These are phyloP conservation scores for Globisporangium yorkense DNA, from an alignment of 352 stramenopile species.

Conservation along the genomic window DNA sequence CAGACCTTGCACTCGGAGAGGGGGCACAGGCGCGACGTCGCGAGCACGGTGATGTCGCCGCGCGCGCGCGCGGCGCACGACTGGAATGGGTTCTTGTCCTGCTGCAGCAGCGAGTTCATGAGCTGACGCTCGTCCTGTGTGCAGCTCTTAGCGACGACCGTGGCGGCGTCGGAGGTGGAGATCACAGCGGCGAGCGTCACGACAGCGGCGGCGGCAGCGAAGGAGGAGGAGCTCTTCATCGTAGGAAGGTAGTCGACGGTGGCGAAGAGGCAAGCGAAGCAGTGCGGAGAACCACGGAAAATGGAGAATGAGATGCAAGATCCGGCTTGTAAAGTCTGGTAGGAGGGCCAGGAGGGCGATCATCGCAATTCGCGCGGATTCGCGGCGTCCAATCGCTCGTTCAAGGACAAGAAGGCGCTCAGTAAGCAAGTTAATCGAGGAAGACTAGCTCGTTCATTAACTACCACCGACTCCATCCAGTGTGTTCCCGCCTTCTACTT, in stretches of 20 bases:
- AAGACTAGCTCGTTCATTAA: no score
- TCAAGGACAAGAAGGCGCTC: no score
- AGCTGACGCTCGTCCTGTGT: conserved; percentile 38
- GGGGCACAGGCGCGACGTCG: conserved; percentile 46
- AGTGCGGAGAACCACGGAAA: conserved; percentile 6
- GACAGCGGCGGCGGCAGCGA: conserved; percentile 3
- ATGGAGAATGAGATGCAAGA: not conserved
- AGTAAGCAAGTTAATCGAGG: no score
- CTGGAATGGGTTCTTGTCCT: conserved; percentile 49
- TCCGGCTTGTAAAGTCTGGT: not conserved
- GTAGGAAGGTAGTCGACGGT: conserved; percentile 14
- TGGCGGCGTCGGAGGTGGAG: conserved; percentile 5
- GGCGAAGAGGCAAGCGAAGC: not conserved
- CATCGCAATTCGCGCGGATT: no score
- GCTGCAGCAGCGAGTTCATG: conserved; percentile 53
- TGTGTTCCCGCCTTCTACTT: not conserved
- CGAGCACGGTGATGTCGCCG: conserved; percentile 42
- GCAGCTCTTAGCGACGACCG: conserved; percentile 33
- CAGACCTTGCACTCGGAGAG: conserved; percentile 41
- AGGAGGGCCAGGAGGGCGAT: no score
- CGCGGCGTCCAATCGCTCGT: no score
- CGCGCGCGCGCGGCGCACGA: conserved; percentile 42
- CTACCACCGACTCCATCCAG: not conserved
- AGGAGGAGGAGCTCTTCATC: conserved; percentile 34
- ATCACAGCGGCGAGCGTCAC: conserved; percentile 14